These are phyloP conservation scores for Achaetomium macrosporum DNA, from an alignment of 2,329 filamentous ascomycete species.

Conservation along the genomic window DNA sequence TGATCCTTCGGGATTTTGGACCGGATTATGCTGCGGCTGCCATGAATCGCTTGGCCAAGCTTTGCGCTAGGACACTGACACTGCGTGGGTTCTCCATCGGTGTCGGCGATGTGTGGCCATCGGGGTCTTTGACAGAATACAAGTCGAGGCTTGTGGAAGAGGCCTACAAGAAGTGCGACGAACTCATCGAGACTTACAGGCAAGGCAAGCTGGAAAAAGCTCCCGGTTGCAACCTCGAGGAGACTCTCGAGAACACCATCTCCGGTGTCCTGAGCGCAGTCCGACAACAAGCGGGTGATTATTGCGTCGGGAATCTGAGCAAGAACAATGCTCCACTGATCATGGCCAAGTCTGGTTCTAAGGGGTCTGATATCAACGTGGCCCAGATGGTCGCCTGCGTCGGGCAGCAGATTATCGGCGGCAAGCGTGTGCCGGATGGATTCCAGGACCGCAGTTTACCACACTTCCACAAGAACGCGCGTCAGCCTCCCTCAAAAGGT, in stretches of 20 bases:
- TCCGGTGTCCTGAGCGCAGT: constrained; percentile 90
- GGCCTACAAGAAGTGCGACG: constrained; percentile 76
- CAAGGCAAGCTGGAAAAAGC: constrained; percentile 76
- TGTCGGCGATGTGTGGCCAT: constrained; percentile 89
- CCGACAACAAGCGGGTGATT: constrained; percentile 81
- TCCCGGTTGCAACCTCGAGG: constrained; percentile 82
- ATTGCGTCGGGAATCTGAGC: constrained; percentile 85
- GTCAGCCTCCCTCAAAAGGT: constrained; percentile 89
- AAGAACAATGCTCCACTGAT: constrained; percentile 87
- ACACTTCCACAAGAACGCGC: constrained; percentile 90
- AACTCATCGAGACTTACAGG: constrained; percentile 77
- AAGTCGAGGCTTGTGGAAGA: constrained; percentile 71
- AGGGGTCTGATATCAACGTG: constrained; percentile 96
- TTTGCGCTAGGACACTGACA: constrained; percentile 82
- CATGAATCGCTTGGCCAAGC: constrained; percentile 89
- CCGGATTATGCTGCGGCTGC: constrained; percentile 80
- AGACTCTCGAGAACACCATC: constrained; percentile 84
- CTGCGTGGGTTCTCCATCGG: constrained; percentile 95
- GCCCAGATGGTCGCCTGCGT: constrained; percentile 98
- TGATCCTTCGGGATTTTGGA: constrained; percentile 91
- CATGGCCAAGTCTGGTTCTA: constrained; percentile 97
- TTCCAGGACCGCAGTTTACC: constrained; percentile 94
- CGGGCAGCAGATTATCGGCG: constrained; percentile 95
- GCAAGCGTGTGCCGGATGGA: constrained; percentile 85
- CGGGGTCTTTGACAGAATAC: constrained; percentile 59